Evolutionary conservation across 306 rosid genomes (phyloP).

Genomic region (Quercus wislizeni): DNA sequence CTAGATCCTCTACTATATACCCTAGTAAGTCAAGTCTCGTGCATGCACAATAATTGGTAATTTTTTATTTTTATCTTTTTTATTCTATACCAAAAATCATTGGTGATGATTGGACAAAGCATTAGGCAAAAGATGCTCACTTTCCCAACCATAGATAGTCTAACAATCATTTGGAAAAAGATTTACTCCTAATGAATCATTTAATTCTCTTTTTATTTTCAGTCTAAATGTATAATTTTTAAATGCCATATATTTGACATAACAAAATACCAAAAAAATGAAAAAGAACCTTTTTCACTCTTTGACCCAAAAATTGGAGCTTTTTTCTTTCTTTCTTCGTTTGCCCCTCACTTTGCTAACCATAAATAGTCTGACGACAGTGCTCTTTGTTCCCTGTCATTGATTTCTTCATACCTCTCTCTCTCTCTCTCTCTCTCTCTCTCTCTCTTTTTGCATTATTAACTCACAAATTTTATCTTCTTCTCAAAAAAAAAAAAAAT

Average conservation of each 20-base stretch:
- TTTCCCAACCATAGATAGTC: too few relatives aligned
- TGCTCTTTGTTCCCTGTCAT: background rate
- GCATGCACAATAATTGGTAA: background rate
- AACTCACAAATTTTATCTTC: background rate
- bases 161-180: too few relatives aligned
- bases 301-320: constrained; percentile 8
- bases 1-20: background rate
- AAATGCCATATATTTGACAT: too few relatives aligned
- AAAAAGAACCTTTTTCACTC: constrained; percentile 11
- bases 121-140: background rate
- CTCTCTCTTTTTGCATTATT: background rate
- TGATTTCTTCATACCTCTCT: background rate
- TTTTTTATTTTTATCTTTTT: too few relatives aligned
- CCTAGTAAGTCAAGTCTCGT: too few relatives aligned
- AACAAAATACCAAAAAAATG: background rate
- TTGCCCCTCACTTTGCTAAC: background rate
- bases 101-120: constrained; percentile 19
- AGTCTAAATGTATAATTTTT: too few relatives aligned
- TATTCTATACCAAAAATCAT: background rate
- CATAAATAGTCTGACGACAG: background rate
- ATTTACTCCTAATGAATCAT: too few relatives aligned
- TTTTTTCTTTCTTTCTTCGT: background rate
- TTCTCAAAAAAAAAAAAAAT: background rate
- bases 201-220: too few relatives aligned
- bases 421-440: background rate